Percentiles rank a stretch among this genome's conserved stretches.
phyloP scores from a whole-genome alignment of 164 flowering plant species.

The Stephania cephalantha region DNA sequence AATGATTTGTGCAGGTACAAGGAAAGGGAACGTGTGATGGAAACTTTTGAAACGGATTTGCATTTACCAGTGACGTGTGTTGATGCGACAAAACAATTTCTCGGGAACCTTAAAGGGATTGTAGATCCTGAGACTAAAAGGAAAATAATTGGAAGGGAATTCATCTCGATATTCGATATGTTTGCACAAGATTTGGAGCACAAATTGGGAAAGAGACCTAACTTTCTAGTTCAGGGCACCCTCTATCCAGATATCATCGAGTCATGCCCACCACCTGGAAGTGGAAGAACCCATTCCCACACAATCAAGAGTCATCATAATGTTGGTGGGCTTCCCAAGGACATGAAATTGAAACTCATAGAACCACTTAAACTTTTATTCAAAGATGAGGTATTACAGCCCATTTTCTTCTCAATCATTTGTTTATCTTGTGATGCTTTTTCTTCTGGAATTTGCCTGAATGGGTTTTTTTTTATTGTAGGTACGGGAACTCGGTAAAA shows the following conservation, averaged over 20 bases:
- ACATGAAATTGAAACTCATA: conserved; percentile 95
- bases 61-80: conserved; percentile 90
- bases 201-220: conserved; percentile 59
- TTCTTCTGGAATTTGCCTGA: not conserved
- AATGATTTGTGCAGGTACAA: conserved; percentile 45
- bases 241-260: conserved; percentile 97
- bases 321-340: conserved; percentile 98
- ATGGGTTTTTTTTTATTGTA: conserved; percentile 12
- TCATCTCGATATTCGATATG: conserved; percentile 70
- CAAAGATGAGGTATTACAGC: conserved; percentile 81
- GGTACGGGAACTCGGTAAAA: conserved; percentile 88
- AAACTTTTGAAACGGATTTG: conserved; percentile 76
- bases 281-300: conserved; percentile 89
- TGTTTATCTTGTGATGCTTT: conserved; percentile 2
- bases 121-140: conserved; percentile 86
- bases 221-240: conserved; percentile 91
- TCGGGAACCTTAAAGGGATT: conserved; percentile 78
- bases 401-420: not conserved
- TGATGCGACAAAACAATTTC: conserved; percentile 75
- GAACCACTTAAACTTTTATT: conserved; percentile 96
- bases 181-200: conserved; percentile 74
- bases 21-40: conserved; percentile 89
- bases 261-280: conserved; percentile 98
- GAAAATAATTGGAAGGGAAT: conserved; percentile 91
- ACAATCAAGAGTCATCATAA: conserved; percentile 99